phyloP scores from a whole-genome alignment of 169 alveolate species.

The Cryptosporidium meleagridis region DNA sequence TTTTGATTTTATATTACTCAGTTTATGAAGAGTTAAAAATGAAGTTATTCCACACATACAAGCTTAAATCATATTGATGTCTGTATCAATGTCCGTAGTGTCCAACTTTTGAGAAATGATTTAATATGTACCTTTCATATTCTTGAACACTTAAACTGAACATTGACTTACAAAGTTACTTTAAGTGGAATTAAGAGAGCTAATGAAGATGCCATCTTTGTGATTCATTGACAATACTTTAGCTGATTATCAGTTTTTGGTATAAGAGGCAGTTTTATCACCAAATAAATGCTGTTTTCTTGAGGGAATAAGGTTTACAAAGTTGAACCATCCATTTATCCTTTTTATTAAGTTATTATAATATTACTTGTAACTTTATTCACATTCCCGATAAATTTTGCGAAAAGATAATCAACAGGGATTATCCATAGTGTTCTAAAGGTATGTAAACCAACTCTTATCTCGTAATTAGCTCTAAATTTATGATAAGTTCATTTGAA shows the following conservation, averaged over 20 bases:
- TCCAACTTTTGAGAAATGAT: not conserved
- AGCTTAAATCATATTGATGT: no score
- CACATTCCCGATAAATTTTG: not conserved
- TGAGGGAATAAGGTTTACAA: not conserved
- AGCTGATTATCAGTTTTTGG: slow-evolving; percentile 2
- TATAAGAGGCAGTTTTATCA: not conserved
- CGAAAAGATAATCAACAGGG: not conserved
- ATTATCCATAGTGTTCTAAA: not conserved
- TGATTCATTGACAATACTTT: not conserved
- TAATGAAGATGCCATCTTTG: not conserved
- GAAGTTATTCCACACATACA: not conserved
- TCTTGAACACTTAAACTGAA: not conserved
- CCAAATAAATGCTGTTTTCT: not conserved
- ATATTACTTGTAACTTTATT: not conserved
- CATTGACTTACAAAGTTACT: not conserved
- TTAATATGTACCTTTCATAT: not conserved
- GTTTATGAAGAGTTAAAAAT: not conserved
- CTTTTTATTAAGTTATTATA: not conserved
- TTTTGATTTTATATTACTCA: slow-evolving; percentile 4
- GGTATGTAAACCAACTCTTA: not conserved
- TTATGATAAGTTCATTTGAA: not conserved
- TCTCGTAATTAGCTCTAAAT: not conserved
- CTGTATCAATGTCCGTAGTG: not conserved
- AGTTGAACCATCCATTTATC: not conserved
- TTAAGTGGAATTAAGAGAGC: not conserved